Evolutionary conservation across 176 grass and related monocot genomes (phyloP), one percentile per base, ranked within the genome.

Genomic region (Triticum turgidum): DNA sequence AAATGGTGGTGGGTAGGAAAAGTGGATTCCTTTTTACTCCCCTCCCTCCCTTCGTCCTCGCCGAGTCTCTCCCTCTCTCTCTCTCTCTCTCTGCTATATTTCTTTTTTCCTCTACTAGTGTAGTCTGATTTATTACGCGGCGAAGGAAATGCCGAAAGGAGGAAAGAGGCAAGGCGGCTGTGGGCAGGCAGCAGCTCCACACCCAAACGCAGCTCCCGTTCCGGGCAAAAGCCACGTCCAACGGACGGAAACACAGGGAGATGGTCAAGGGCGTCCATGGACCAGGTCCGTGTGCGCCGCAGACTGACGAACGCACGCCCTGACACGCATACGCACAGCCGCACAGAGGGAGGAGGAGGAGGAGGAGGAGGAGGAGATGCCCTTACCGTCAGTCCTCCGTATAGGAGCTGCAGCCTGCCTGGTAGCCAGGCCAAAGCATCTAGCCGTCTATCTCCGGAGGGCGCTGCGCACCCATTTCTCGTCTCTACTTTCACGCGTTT

Each of bases 1-100:
- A 44, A 14, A 27, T 49, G 73, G 25, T 76, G 73, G 73, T 54
- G 73, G 45, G 47, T 54, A 33, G 45, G 30, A 59, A 76, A 76
- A 76, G 47, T 2, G 13, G 73, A 76, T 76, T 76, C 73, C 73
- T 33, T 76, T 76, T 76, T 76, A 76, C 44, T 76, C 41, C 27
- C 1, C 18, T 41, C 21, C 9, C 21, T 45, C 39, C n/a, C 9
- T 73, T 14, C 39, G n/a, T 54, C 73, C 73, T 54, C 71, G n/a
- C 39, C n/a, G 11, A 5, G 9, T 11, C 39, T n/a, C 73, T 73
- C n/a, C 17, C 21, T 47, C 25, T 25, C 5, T 14, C 29, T 66
- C 22, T 25, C 24, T 30, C 2, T 65, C 34, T 39, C 42, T 42
- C 34, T 38, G 37, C 38, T 41, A 41, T 41, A 1, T 42, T 37